Base-by-base conservation (phyloP, 805 yeast species). In the Wickerhamiella alocasiicola region DNA sequence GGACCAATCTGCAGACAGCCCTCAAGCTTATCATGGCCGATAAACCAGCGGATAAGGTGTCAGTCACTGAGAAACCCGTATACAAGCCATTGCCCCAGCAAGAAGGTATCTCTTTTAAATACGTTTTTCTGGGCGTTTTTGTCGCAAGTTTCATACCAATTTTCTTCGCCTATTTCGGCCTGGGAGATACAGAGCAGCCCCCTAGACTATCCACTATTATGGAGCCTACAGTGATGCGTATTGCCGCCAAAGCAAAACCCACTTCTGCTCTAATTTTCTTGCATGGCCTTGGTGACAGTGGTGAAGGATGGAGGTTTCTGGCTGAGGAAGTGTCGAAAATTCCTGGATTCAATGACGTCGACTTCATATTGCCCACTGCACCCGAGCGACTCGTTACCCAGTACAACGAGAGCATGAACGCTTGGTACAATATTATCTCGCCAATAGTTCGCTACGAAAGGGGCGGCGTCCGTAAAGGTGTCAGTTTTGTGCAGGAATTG, bases 261-360 rank as follows among this genome's bases (percentile, higher is more conserved):
- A 32, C 6, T 13, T 19, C 36, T 9, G 20, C 26, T 20, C 26
- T 85, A 21, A 81, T 87, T 18, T 69, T 87, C 44, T 55, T 83
- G 41, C 97, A 91, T 56, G 97, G 98, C 0, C 65, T 88, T 15
- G 98, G 98, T 9, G 97, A 88, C 58, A 60, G 82, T 1, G 95
- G 94, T 3, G 66, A 68, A 12, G 96, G 96, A 2, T 88, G 95
- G 95, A 66, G 72, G 31, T 82, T 82, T 65, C 62, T 88, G 30
- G 81, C 91, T 3, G 79, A 76, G 28, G 61, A 73, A 40, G 68
- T 81, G 23, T 47, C 52, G 37, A 39, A 47, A 37, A 59, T 63
- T 31, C 56, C 64, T 15, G 68, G 56, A 15, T 77, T 69, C 51
- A 65, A 62, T 49, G 74, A 68, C 50, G 68, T 71, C 48, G 78